Percentiles rank a stretch among this genome's conserved stretches.
Conservation (phyloP, 164 flowering plant species). For the Magnolia officinalis region DNA sequence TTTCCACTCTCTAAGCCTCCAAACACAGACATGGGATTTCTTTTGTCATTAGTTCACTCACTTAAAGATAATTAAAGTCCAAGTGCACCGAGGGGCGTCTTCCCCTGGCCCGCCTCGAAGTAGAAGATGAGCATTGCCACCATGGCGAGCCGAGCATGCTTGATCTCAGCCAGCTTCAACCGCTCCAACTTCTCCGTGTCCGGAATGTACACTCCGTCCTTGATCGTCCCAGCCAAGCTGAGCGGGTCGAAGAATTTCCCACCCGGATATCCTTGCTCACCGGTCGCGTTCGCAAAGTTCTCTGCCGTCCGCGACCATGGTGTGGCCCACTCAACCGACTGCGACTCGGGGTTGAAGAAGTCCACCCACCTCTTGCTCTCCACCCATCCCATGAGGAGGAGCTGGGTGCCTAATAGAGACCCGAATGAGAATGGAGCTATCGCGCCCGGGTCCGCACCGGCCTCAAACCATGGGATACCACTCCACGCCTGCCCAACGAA, state of each 20-base stretch:
- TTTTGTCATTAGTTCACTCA: too few species aligned
- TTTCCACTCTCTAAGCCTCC: too few species aligned
- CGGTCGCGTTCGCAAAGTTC: slow-evolving; percentile 86
- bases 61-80: slow-evolving; percentile 49
- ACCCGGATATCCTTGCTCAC: slow-evolving; percentile 95
- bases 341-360: slow-evolving; percentile 96
- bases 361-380: slow-evolving; percentile 99
- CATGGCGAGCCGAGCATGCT: slow-evolving; percentile 94
- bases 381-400: slow-evolving; percentile 97
- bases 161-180: slow-evolving; percentile 89
- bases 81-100: slow-evolving; percentile 92
- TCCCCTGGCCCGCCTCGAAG: slow-evolving; percentile 98
- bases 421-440: slow-evolving; percentile 97
- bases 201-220: slow-evolving; percentile 74
- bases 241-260: slow-evolving; percentile 95
- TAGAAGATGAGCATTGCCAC: slow-evolving; percentile 90
- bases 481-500: slow-evolving; percentile 96
- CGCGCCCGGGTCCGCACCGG: slow-evolving; percentile 94
- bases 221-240: slow-evolving; percentile 56
- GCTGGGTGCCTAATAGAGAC: slow-evolving; percentile 84
- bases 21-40: too few species aligned
- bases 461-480: slow-evolving; percentile 96
- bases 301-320: slow-evolving; percentile 92
- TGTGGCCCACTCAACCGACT: slow-evolving; percentile 96
- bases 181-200: slow-evolving; percentile 87